Base-by-base conservation (phyloP, 495 filamentous ascomycete species). In the Penicillium atrosanguineum region DNA sequence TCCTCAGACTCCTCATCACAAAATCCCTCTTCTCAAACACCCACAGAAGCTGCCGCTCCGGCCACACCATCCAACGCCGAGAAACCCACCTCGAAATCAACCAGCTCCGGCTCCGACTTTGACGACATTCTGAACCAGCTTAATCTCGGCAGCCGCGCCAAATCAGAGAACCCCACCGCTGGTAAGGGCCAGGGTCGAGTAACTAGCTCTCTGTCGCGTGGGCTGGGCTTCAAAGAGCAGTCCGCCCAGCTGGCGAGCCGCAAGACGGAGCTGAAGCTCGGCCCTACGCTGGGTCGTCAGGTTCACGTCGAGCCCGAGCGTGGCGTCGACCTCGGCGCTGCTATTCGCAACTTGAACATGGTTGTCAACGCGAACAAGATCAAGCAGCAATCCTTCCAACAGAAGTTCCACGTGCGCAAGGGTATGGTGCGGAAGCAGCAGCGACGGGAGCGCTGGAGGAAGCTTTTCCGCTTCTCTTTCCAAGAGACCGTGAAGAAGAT, bases 401-500 rank as follows among this genome's bases (percentile, higher is more conserved):
- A 77, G 56, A 68, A 59, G 48, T 74, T 64, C 44, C 70, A 77
- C 62, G 55, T 71, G 23, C 53, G 73, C 11, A 66, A 66, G 53
- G 74, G 74, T 43, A 62, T 69, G 69, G 34, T 63, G 61, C 55
- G 56, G 28, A 77, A 76, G 68, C 57, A 67, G 51, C 38, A 63
- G 52, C 58, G 61, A 48, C 67, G 66, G 46, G 31, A 44, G 48
- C 60, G 74, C 44, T 77, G 74, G 74, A 67, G 69, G 60, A 70
- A 61, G 48, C 60, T 77, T 59, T 77, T 77, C 50, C 68, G 69
- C 59, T 73, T 68, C 44, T 77, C 74, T 15, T 76, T 76, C 48
- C 47, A 64, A 51, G 55, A 64, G 43, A 78, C 74, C 46, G 72
- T 76, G 43, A 48, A 54, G 39, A 71, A 69, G 65, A 72, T 78